phyloP scores from a whole-genome alignment of 768 basidiomycete species.

The Krasilnikovozyma curviuscula region DNA sequence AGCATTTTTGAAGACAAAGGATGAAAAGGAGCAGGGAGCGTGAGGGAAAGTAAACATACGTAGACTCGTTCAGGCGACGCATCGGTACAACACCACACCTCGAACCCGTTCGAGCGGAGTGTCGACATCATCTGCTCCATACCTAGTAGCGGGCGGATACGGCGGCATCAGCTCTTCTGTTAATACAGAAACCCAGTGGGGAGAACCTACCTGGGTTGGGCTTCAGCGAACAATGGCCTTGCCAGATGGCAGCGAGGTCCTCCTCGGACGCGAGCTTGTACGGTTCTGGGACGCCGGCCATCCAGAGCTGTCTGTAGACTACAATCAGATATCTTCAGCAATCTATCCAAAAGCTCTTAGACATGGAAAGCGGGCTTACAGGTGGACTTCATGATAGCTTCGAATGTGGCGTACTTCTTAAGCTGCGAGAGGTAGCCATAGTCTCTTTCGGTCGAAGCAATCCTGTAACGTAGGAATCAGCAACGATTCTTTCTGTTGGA shows the following conservation, averaged over 20 bases:
- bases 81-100: slow-evolving; percentile 18
- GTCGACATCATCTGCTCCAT: slow-evolving; percentile 18
- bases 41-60: too few relatives aligned
- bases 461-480: too few relatives aligned
- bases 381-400: slow-evolving; percentile 14
- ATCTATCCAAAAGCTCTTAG: too few relatives aligned
- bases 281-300: slow-evolving; percentile 16
- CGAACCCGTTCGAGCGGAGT: slow-evolving; percentile 16
- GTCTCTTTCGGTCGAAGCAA: slow-evolving; percentile 17
- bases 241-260: slow-evolving; percentile 15
- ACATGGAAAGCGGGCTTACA: too few relatives aligned
- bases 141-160: too few relatives aligned
- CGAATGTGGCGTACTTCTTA: slow-evolving; percentile 19
- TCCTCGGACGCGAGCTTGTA: slow-evolving; percentile 15
- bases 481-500: too few relatives aligned
- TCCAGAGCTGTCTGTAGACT: slow-evolving; percentile 16
- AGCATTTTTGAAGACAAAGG: too few relatives aligned
- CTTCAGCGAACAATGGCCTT: slow-evolving; percentile 13
- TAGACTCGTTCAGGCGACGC: slow-evolving; percentile 16
- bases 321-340: too few relatives aligned
- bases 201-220: too few relatives aligned
- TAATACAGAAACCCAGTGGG: too few relatives aligned
- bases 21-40: too few relatives aligned
- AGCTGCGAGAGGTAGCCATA: slow-evolving; percentile 19
- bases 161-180: too few relatives aligned